A percentile compares a stretch with the other conserved stretches of the same genome.
Conservation (phyloP, 192 early-diverging fungal species). For the Podila epicladia region DNA sequence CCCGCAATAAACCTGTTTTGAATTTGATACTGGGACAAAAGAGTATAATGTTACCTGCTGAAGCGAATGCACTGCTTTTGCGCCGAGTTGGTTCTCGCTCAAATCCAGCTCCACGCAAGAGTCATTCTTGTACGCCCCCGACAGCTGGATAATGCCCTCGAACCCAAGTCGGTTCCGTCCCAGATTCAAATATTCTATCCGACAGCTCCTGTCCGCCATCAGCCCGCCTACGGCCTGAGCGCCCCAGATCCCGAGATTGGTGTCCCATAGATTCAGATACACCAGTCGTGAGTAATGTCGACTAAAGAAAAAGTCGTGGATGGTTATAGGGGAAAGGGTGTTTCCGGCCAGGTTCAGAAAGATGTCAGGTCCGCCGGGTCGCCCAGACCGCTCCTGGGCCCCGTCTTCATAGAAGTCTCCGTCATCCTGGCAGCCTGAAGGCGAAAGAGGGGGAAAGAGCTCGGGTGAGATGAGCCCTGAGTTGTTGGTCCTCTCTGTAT, state of each 20-base stretch:
- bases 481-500: background rate
- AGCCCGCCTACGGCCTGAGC: constrained; percentile 45
- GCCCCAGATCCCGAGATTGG: constrained; percentile 48
- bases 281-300: constrained; percentile 29
- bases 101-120: constrained; percentile 47
- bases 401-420: constrained; percentile 1
- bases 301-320: constrained; percentile 47
- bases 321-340: constrained; percentile 24
- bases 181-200: constrained; percentile 41
- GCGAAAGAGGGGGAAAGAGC: background rate
- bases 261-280: constrained; percentile 42
- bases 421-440: background rate
- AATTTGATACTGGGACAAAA: no score
- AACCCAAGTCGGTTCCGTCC: constrained; percentile 39
- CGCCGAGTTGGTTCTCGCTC: constrained; percentile 37
- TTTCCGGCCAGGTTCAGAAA: constrained; percentile 42
- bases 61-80: constrained; percentile 27
- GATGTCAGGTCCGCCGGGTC: constrained; percentile 24
- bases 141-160: constrained; percentile 40
- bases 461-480: background rate
- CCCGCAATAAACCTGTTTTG: background rate
- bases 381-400: constrained; percentile 17
- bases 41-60: constrained; percentile 25
- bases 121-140: constrained; percentile 34
- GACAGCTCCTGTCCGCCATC: constrained; percentile 40